Percentiles rank a stretch among this genome's conserved stretches.
Evolutionary conservation across 208 protist genomes (phyloP).

Genomic region (Vickermania ingenoplastis): DNA sequence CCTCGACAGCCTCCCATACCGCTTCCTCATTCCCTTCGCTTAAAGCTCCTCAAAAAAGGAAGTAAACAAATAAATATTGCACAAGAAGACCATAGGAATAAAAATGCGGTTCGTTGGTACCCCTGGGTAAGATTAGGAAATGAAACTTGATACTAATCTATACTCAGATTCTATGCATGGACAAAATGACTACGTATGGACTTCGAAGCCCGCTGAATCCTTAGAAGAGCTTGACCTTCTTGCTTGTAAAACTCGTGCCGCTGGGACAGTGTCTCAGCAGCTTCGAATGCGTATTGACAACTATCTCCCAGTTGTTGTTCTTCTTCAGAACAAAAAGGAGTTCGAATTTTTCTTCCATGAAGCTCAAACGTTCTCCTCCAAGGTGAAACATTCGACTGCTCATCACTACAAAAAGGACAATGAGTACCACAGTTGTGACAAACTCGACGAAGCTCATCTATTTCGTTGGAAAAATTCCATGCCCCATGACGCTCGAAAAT

Average conservation of each 20-base stretch:
- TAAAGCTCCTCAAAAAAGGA: no score
- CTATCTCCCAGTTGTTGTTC: background rate
- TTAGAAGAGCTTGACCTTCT: background rate
- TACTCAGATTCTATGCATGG: no score
- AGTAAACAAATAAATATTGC: no score
- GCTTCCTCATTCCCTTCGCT: no score
- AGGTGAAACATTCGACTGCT: background rate
- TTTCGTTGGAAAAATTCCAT: constrained; percentile 34
- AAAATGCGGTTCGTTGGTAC: no score
- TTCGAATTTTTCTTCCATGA: background rate
- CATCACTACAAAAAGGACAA: background rate
- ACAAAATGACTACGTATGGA: background rate
- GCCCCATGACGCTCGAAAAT: constrained; percentile 28
- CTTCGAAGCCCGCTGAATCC: background rate
- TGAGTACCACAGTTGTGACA: background rate
- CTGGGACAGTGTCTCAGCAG: background rate
- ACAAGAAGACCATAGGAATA: no score
- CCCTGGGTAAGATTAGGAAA: no score
- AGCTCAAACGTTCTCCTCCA: background rate
- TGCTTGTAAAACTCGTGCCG: background rate
- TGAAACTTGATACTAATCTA: no score
- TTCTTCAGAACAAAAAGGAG: background rate
- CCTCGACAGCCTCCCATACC: no score
- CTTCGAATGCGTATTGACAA: background rate
- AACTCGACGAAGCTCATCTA: constrained; percentile 1